A percentile compares a stretch with the other conserved stretches of the same genome.
Evolutionary conservation across 1,284 basidiomycete genomes (phyloP).

Genomic region (Ustilago vetiveriae): DNA sequence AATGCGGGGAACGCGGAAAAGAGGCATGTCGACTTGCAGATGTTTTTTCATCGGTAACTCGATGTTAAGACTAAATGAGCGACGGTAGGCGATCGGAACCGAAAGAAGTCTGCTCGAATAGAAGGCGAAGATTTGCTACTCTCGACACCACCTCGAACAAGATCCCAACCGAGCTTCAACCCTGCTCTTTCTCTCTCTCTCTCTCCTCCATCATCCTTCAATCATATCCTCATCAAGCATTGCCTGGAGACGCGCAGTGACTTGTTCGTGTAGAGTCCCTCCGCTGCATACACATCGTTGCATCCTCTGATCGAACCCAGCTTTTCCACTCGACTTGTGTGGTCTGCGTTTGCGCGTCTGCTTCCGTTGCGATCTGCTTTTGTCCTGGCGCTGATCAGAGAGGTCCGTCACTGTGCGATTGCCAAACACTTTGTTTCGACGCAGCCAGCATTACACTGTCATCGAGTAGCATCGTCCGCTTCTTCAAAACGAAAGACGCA

Average conservation of each 20-base stretch:
- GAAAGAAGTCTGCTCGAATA: no score
- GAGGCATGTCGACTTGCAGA: slow-evolving; percentile 3
- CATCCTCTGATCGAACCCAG: slow-evolving; percentile 4
- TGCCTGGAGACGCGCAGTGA: background rate
- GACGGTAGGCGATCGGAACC: background rate
- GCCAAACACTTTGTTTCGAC: no score
- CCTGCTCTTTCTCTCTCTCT: no score
- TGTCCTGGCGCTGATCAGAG: slow-evolving; percentile 4
- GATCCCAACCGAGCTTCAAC: no score
- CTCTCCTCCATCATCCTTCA: no score
- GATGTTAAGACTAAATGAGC: no score
- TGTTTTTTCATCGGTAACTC: no score
- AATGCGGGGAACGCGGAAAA: slow-evolving; percentile 32
- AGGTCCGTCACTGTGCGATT: no score
- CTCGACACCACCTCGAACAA: no score
- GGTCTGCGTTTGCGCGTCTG: slow-evolving; percentile 16
- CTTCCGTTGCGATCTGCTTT: slow-evolving; percentile 1
- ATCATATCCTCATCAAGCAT: slow-evolving; percentile 1
- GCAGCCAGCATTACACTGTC: no score
- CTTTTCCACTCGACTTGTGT: slow-evolving; percentile 14
- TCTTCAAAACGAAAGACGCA: no score
- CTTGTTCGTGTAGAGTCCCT: slow-evolving; percentile 1
- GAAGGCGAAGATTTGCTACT: background rate
- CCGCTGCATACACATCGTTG: slow-evolving; percentile 3
- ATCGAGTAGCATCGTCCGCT: no score